Base-by-base conservation (phyloP, 805 yeast genomes). In the Candida morakotiae region DNA sequence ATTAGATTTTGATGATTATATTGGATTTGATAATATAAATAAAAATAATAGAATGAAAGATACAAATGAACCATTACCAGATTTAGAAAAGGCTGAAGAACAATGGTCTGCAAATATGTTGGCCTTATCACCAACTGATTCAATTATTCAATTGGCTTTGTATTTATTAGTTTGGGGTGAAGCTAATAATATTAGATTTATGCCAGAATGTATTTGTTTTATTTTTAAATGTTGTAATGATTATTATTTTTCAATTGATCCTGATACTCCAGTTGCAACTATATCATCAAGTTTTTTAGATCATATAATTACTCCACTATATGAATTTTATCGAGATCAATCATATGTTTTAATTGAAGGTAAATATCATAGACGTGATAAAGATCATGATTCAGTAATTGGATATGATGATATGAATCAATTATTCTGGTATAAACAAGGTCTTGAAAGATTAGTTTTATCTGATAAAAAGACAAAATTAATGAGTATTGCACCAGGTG, bases 401-500 rank as follows among this genome's bases (percentile, higher is more conserved):
- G 96, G 96, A 0, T 87, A 87, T 56, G 96, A 87, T 62, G 96
- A 87, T 56, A 79, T 87, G 56, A 87, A 87, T 53, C 96, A 87
- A 51, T 64, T 83, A 26, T 87, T 87, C 52, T 87, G 96, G 96
- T 79, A 83, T 48, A 69, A 78, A 3, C 73, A 77, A 43, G 87
- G 93, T 0, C 64, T 87, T 36, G 77, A 77, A 43, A 69, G 71
- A 35, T 69, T 87, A 14, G 59, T 61, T 2, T 53, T 83, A 22
- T 49, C 58, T 2, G 69, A 69, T 29, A 65, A 71, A 6, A 68
- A 67, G 31, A 53, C 56, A 4, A 58, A 59, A 30, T 53, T 85
- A 17, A 73, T 85, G 58, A 77, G 74, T 41, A 52, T 74, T 23
- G 74, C 77, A 2, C 65, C 77, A 0, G 54, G 62, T 15, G 78